phyloP scores from a whole-genome alignment of 2,329 filamentous ascomycete genomes.

The Nemania diffusa region DNA sequence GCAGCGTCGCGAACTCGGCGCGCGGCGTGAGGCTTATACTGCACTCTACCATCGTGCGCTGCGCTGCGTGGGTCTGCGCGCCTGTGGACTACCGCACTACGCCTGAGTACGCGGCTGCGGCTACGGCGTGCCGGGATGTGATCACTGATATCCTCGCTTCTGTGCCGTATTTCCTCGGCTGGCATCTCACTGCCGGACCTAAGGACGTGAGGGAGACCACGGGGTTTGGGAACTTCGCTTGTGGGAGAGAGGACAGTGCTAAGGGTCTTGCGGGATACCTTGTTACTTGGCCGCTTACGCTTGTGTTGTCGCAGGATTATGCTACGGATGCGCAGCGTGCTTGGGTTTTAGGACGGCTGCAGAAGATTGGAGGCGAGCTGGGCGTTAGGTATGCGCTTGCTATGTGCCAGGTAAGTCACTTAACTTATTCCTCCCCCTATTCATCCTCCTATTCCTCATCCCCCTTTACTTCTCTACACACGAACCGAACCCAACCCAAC shows the following conservation, averaged over 20 bases:
- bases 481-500: no score
- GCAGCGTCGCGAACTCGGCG: conserved; percentile 67
- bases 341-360: conserved; percentile 65
- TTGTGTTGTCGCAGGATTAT: conserved; percentile 66
- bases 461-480: background rate
- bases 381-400: conserved; percentile 69
- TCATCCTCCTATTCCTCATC: background rate
- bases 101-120: conserved; percentile 67
- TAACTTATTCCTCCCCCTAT: background rate
- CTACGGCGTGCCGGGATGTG: conserved; percentile 61
- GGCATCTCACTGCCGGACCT: conserved; percentile 59
- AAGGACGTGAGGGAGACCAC: conserved; percentile 48
- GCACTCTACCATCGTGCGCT: conserved; percentile 66
- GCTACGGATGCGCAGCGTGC: conserved; percentile 66
- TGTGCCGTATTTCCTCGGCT: conserved; percentile 70
- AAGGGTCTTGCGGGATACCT: conserved; percentile 70
- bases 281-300: conserved; percentile 67
- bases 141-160: conserved; percentile 70
- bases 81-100: conserved; percentile 72
- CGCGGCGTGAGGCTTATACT: conserved; percentile 65
- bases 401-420: conserved; percentile 59
- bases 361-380: conserved; percentile 64
- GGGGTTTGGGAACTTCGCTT: conserved; percentile 60
- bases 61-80: conserved; percentile 68
- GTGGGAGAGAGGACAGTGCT: conserved; percentile 59